phyloP scores from a whole-genome alignment of 2,329 filamentous ascomycete genomes.

The Tolypocladium pustulatum region DNA sequence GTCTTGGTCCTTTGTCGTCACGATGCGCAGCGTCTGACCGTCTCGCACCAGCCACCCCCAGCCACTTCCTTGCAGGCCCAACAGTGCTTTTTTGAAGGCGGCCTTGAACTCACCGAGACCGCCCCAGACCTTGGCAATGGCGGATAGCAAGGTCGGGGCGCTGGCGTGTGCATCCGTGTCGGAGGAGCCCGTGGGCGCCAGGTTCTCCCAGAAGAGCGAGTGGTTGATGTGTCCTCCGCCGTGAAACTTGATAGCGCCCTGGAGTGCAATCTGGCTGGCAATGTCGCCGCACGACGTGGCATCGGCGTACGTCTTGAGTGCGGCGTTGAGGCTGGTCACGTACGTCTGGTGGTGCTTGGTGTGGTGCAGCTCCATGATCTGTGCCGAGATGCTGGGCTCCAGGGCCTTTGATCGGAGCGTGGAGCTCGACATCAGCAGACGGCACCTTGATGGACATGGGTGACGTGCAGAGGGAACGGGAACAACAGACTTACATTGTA shows the following conservation, averaged over 20 bases:
- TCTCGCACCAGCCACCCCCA: slow-evolving; percentile 81
- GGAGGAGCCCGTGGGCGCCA: slow-evolving; percentile 48
- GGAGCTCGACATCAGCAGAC: neutral
- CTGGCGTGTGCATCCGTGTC: slow-evolving; percentile 41
- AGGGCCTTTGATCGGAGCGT: slow-evolving; percentile 40
- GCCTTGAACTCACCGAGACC: slow-evolving; percentile 53
- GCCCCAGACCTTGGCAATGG: slow-evolving; percentile 60
- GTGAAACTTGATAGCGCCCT: slow-evolving; percentile 71
- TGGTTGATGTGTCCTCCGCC: slow-evolving; percentile 92
- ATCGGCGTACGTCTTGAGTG: slow-evolving; percentile 47
- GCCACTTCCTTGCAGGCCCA: slow-evolving; percentile 71
- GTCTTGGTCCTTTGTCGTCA: slow-evolving; percentile 82
- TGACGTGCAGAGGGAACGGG: neutral
- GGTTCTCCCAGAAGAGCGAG: slow-evolving; percentile 82
- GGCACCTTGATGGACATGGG: slow-evolving; percentile 3
- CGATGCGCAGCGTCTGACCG: slow-evolving; percentile 51
- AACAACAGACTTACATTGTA: slow-evolving; percentile 48
- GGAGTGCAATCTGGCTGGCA: slow-evolving; percentile 54
- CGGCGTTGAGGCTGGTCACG: slow-evolving; percentile 63
- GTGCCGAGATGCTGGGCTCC: slow-evolving; percentile 61
- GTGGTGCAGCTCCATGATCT: slow-evolving; percentile 78
- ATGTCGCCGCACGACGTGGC: slow-evolving; percentile 49
- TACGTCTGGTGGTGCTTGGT: slow-evolving; percentile 72
- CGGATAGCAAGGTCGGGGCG: slow-evolving; percentile 47
- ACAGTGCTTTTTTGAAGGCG: slow-evolving; percentile 52